Evolutionary conservation across 768 basidiomycete genomes (phyloP).

Genomic region (Cystobasidium tubakii): DNA sequence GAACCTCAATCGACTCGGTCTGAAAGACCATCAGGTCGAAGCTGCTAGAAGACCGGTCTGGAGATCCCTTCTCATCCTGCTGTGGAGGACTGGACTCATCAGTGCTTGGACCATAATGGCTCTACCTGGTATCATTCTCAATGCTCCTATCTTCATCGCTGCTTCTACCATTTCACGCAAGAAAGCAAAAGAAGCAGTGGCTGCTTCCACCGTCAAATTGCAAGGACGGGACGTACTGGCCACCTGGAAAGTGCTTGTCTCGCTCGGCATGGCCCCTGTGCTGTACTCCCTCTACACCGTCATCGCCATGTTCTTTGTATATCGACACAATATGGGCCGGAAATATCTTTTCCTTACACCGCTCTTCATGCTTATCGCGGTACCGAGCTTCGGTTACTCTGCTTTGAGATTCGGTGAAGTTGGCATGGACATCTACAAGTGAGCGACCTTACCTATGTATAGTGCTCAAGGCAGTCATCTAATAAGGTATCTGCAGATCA

Average conservation of each 20-base stretch:
- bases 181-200: constrained; percentile 93
- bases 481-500: constrained; percentile 58
- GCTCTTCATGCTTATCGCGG: constrained; percentile 62
- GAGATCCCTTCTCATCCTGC: constrained; percentile 76
- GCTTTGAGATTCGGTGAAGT: constrained; percentile 97
- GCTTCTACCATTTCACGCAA: constrained; percentile 78
- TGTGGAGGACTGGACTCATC: constrained; percentile 73
- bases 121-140: constrained; percentile 81
- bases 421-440: constrained; percentile 96
- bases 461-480: neutral
- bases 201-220: constrained; percentile 88
- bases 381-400: constrained; percentile 85
- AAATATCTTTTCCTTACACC: constrained; percentile 70
- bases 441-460: constrained; percentile 46
- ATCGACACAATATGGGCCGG: constrained; percentile 61
- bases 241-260: constrained; percentile 95
- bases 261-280: constrained; percentile 79
- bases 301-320: constrained; percentile 66
- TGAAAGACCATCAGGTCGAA: constrained; percentile 93
- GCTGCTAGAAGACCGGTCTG: constrained; percentile 75
- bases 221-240: constrained; percentile 94
- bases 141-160: constrained; percentile 85
- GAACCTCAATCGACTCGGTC: constrained; percentile 74
- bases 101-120: constrained; percentile 75
- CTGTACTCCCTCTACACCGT: constrained; percentile 77